Conservation (phyloP, 1,139 yeast species). For the Sugiyamaella paludigena region DNA sequence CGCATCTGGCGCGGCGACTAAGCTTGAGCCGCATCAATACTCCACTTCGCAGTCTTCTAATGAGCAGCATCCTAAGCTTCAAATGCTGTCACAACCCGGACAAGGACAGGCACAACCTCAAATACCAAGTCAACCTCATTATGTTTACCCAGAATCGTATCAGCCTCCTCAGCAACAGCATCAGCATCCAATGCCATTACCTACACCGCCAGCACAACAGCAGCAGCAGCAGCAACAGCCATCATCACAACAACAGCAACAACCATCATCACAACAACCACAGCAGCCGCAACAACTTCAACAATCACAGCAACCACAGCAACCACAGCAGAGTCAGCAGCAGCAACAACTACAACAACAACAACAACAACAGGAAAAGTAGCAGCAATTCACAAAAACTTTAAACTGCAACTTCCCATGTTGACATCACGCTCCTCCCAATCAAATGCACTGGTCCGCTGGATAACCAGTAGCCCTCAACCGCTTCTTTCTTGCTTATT, state of each 20-base stretch:
- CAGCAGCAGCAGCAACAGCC: not conserved
- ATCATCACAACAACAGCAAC: conserved; percentile 12
- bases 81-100: not conserved
- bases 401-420: not conserved
- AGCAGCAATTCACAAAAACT: not conserved
- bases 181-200: conserved; percentile 6
- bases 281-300: conserved; percentile 7
- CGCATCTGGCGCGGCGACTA: too few species aligned
- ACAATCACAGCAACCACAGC: not conserved
- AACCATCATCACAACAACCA: conserved; percentile 14
- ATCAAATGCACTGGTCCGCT: conserved; percentile 2
- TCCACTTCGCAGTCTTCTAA: too few species aligned
- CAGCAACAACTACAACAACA: conserved; percentile 4
- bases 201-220: conserved; percentile 1
- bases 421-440: conserved; percentile 14
- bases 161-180: conserved; percentile 2
- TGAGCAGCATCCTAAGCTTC: not conserved
- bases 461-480: too few species aligned
- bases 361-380: not conserved
- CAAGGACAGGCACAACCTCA: conserved; percentile 17
- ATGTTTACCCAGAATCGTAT: not conserved
- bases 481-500: too few species aligned
- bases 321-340: not conserved
- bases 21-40: too few species aligned
- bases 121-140: conserved; percentile 15